Base-by-base conservation (phyloP, 139 green algal genomes). In the Bryopsis sp. region DNA sequence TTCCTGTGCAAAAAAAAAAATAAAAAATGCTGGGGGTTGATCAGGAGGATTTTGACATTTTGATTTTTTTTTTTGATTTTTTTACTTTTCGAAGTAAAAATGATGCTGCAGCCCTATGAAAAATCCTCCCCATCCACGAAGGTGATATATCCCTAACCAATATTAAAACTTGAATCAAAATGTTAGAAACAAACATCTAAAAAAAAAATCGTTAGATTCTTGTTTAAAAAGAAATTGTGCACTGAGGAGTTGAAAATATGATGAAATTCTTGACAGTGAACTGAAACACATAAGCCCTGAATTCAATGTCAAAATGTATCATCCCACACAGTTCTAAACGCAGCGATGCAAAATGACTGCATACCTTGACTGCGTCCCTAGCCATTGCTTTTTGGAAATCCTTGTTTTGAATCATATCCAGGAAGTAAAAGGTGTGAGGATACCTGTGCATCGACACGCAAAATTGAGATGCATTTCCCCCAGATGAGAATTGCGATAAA, bases 381-480 rank as follows among this genome's bases (percentile, higher is more conserved):
- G 70, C 73, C 2, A 95, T 85, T 2, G 84, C 85, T 2, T 76
- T 72, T 1, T 89, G 67, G 47, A 97, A 97, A n/a, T 84, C 79
- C 1, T 77, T n/a, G 62, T 68, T 75, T 39, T 93, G 84, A 4
- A 96, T 73, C 60, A 90, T 71, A 22, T 94, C 82, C 32, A 96
- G 74, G 66, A 96, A 95, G 58, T 85, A 82, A 3, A 97, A 71
- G 33, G 74, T 79, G 61, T 97, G 90, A n/a, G 90, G 89, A 46
- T 90, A 96, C 66, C 86, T 92, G 73, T n/a, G n/a, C n/a, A n/a
- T n/a, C n/a, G n/a, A n/a, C n/a, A n/a, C n/a, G n/a, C n/a, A n/a
- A n/a, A n/a, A n/a, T n/a, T n/a, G n/a, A n/a, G n/a, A n/a, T n/a
- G n/a, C n/a, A n/a, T n/a, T n/a, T n/a, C n/a, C n/a, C n/a, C n/a